A percentile compares a stretch with the other conserved stretches of the same genome.
Conservation (phyloP, 2,329 filamentous ascomycete species). For the Epichloe brachyelytri region DNA sequence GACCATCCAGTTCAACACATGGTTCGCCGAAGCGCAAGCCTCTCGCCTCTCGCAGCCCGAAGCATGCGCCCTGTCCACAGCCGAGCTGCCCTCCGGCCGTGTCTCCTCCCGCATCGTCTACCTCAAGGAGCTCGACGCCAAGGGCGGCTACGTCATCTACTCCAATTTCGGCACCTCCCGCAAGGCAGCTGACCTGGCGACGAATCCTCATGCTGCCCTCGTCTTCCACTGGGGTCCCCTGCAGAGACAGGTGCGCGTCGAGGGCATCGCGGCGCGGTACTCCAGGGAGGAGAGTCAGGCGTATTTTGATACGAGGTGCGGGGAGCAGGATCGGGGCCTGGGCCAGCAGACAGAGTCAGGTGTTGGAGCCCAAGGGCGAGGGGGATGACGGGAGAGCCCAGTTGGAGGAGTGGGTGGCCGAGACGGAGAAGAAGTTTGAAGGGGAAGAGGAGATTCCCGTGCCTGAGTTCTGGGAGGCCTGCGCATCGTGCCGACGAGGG, state of each 20-base stretch:
- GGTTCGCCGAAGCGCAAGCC: constrained; percentile 65
- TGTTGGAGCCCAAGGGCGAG: constrained; percentile 39
- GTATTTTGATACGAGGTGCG: constrained; percentile 60
- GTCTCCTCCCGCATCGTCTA: constrained; percentile 83
- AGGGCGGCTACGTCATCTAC: constrained; percentile 76
- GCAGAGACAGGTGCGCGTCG: constrained; percentile 83
- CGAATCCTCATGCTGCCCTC: constrained; percentile 67
- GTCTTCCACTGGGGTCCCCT: constrained; percentile 84
- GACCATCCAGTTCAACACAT: constrained; percentile 73
- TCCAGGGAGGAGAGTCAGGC: constrained; percentile 55
- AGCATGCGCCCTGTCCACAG: constrained; percentile 78
- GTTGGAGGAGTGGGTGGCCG: constrained; percentile 64
- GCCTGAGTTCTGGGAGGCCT: constrained; percentile 88
- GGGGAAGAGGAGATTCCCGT: constrained; percentile 71
- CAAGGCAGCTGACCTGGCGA: constrained; percentile 53
- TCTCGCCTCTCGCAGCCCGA: constrained; percentile 62
- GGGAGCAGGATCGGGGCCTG: constrained; percentile 77
- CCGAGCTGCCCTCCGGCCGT: constrained; percentile 67
- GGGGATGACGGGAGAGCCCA: constrained; percentile 56
- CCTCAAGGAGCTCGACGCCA: constrained; percentile 78
- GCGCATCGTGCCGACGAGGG: constrained; percentile 67
- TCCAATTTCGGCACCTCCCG: constrained; percentile 75
- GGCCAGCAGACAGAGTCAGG: constrained; percentile 80
- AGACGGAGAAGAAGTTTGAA: constrained; percentile 63
- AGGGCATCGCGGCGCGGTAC: constrained; percentile 61